phyloP scores from a whole-genome alignment of 257 asterid genomes.

The Plantago ovata region DNA sequence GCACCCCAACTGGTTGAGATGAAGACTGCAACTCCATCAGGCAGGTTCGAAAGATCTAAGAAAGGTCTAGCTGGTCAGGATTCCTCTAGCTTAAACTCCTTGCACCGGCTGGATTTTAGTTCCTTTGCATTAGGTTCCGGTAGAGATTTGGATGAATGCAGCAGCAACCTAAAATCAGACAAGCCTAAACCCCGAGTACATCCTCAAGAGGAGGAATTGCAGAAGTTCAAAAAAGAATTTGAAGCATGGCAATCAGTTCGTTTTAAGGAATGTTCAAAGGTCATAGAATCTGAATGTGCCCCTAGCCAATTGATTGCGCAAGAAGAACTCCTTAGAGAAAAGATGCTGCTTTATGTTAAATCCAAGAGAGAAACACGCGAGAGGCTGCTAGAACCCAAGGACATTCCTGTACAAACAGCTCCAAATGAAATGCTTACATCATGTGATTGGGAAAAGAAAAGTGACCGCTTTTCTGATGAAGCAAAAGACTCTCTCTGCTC shows the following conservation, averaged over 20 bases:
- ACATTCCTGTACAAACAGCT: slow-evolving; percentile 21
- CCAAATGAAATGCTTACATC: slow-evolving; percentile 30
- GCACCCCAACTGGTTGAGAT: slow-evolving; percentile 25
- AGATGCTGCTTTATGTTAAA: slow-evolving; percentile 49
- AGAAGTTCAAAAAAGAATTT: slow-evolving; percentile 91
- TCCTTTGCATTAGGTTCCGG: slow-evolving; percentile 32
- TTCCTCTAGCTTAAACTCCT: slow-evolving; percentile 28
- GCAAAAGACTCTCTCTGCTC: slow-evolving; percentile 27
- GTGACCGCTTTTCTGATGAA: slow-evolving; percentile 27
- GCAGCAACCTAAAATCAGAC: slow-evolving; percentile 26
- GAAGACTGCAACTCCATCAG: slow-evolving; percentile 30
- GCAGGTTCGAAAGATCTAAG: slow-evolving; percentile 29
- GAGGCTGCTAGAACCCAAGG: slow-evolving; percentile 29
- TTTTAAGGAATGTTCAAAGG: slow-evolving; percentile 56
- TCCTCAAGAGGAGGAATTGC: slow-evolving; percentile 96
- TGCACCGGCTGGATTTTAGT: slow-evolving; percentile 35
- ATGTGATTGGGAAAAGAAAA: slow-evolving; percentile 17
- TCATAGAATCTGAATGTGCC: slow-evolving; percentile 41
- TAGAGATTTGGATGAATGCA: slow-evolving; percentile 30
- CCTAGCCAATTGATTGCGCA: slow-evolving; percentile 73
- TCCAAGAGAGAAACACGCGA: slow-evolving; percentile 31
- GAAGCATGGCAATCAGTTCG: slow-evolving; percentile 90
- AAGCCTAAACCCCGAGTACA: slow-evolving; percentile 80
- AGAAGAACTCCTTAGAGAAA: slow-evolving; percentile 76
- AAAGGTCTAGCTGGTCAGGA: slow-evolving; percentile 33